These are phyloP conservation scores for Nephromyces sp. DNA, from an alignment of 169 alveolate species.

Conservation along the genomic window DNA sequence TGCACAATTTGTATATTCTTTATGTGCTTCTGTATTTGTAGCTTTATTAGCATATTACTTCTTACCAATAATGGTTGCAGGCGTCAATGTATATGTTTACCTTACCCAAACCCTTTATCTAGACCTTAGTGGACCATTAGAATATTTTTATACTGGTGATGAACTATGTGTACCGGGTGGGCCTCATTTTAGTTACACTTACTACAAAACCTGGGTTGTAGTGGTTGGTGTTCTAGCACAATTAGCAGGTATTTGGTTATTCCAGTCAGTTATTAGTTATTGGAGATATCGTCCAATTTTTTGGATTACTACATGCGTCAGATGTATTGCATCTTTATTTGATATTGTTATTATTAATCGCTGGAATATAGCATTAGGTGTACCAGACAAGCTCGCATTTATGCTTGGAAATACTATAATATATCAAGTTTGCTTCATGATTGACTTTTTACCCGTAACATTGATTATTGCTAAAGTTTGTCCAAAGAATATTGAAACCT, in stretches of 20 bases:
- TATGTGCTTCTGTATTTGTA: background rate
- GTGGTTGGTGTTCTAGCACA: conserved; percentile 9
- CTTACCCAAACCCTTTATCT: conserved; percentile 5
- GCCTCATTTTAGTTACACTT: conserved; percentile 31
- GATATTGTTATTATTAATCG: conserved; percentile 1
- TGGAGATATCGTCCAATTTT: conserved; percentile 13
- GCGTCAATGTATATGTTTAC: conserved; percentile 14
- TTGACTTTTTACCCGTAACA: no score
- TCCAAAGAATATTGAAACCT: background rate
- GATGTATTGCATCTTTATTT: conserved; percentile 4
- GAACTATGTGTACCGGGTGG: conserved; percentile 26
- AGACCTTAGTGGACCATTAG: conserved; percentile 13
- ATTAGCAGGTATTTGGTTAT: conserved; percentile 18
- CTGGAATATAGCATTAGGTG: background rate
- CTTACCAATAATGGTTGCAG: conserved; percentile 12
- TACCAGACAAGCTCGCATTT: conserved; percentile 5
- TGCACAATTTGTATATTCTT: background rate
- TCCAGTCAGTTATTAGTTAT: conserved; percentile 9
- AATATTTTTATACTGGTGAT: conserved; percentile 11
- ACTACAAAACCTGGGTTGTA: conserved; percentile 14
- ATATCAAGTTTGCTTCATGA: no score
- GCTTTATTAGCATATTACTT: background rate
- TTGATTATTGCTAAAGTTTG: conserved; percentile 7
- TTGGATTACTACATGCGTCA: conserved; percentile 12
- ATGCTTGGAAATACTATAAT: conserved; percentile 15